Base-by-base conservation (phyloP, 352 stramenopile genomes). In the Phytophthora macrochlamydospora region DNA sequence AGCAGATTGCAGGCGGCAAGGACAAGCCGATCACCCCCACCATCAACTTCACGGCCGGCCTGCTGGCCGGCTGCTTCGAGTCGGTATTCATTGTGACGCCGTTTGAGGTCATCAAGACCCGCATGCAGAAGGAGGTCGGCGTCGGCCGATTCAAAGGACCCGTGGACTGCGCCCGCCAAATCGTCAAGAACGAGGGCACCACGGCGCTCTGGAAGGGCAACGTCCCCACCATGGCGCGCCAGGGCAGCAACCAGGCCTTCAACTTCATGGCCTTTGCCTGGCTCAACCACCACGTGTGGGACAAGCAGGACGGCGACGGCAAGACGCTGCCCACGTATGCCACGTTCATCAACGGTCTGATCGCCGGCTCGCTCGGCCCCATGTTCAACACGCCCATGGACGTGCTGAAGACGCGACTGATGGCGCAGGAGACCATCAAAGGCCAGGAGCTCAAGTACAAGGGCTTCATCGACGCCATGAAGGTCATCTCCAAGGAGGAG, bases 71-170 rank as follows among this genome's bases (percentile, higher is more conserved):
- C 37, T 87, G 97, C 54, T 98, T 98, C 13, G 97, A 99, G 78
- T 98, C 97, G 35, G 75, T 98, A 51, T 58, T 99, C n/a, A 97
- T 99, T 43, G 96, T 99, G 7, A 99, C 96, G 30, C 97, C 97
- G 1, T 98, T 98, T 45, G 97, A 99, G 76, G 96, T 99, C n/a
- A 98, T 98, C 73, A 99, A 99, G 83, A 99, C 87, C 85, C 88
- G 97, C 55, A 98, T 99, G 91, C 96, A 99, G 76, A 90, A 97
- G 56, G 93, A 98, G 74, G 83, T 97, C 44, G 85, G 90, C 37
- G 74, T 94, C 18, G 97, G 98, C 58, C 93, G 97, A 7, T 90
- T 90, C 71, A 87, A 67, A n/a, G 88, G 88, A 4, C 88, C 90
- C 2, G 67, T 99, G 13, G 96, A 99, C 78, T 98, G 96, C 40